Evolutionary conservation across 345 rosid genomes (phyloP).

Genomic region (Bruguiera parviflora): DNA sequence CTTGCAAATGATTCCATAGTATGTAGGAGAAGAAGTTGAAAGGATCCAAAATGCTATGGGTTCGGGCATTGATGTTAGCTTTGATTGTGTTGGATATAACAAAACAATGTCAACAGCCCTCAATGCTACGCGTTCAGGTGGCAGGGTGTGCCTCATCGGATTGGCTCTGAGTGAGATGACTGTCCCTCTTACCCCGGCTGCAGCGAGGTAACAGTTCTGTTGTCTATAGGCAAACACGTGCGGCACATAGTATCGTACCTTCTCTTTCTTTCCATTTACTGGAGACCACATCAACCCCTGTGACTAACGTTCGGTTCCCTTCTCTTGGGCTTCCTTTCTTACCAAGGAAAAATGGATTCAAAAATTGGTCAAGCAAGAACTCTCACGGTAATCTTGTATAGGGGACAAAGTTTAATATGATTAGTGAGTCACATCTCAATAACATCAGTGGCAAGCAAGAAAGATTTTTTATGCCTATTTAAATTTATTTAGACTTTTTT

Average conservation of each 20-base stretch:
- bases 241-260: too few species aligned
- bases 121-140: slow-evolving; percentile 69
- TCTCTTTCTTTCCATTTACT: too few species aligned
- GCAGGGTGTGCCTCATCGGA: slow-evolving; percentile 92
- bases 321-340: neutral
- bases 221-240: neutral
- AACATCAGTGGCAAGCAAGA: too few species aligned
- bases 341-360: neutral
- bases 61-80: slow-evolving; percentile 57
- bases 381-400: too few species aligned
- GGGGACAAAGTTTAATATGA: too few species aligned
- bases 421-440: too few species aligned
- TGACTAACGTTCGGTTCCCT: too few species aligned
- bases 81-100: slow-evolving; percentile 84
- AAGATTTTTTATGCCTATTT: too few species aligned
- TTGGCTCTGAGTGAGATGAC: slow-evolving; percentile 75
- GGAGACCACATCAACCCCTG: too few species aligned
- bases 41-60: slow-evolving; percentile 62
- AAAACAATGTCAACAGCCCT: slow-evolving; percentile 89
- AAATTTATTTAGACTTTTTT: neutral
- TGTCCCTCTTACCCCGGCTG: slow-evolving; percentile 80
- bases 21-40: slow-evolving; percentile 56
- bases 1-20: slow-evolving; percentile 36
- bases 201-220: slow-evolving; percentile 58
- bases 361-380: neutral